phyloP scores from a whole-genome alignment of 192 early-diverging fungal species.

The Geosiphon pyriformis region DNA sequence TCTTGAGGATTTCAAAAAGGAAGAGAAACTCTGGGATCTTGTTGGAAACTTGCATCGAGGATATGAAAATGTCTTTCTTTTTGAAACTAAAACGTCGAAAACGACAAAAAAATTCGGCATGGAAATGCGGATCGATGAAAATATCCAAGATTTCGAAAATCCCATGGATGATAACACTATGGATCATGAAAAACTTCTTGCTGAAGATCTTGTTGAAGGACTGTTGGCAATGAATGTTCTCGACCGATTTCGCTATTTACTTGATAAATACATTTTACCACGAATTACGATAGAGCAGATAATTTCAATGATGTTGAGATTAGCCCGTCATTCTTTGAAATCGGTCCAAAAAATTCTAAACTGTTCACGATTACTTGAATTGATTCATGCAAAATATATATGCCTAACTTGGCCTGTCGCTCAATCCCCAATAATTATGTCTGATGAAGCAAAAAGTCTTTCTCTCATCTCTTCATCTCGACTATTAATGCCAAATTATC shows the following conservation, averaged over 20 bases:
- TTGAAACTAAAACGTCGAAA: conserved; percentile 18
- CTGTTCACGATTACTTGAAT: conserved; percentile 41
- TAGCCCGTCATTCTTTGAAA: conserved; percentile 39
- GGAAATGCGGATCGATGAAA: conserved; percentile 32
- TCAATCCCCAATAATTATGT: conserved; percentile 24
- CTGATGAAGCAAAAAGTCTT: conserved; percentile 12
- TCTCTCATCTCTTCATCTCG: neutral
- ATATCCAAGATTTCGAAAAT: conserved; percentile 35
- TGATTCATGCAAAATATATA: conserved; percentile 33
- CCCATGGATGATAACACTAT: conserved; percentile 30
- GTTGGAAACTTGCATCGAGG: conserved; percentile 28
- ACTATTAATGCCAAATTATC: too few species aligned
- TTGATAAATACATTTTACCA: conserved; percentile 37
- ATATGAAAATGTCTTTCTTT: conserved; percentile 28
- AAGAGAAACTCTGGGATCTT: conserved; percentile 40
- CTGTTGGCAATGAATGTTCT: conserved; percentile 59
- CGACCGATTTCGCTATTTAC: conserved; percentile 50
- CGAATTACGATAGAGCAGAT: conserved; percentile 35
- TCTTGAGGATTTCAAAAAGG: conserved; percentile 12
- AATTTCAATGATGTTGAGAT: conserved; percentile 41
- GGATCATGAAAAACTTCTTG: conserved; percentile 41
- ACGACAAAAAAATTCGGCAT: conserved; percentile 30
- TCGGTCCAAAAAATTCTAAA: conserved; percentile 43
- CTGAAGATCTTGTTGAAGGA: conserved; percentile 50
- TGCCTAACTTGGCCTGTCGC: conserved; percentile 44